Percentiles rank a stretch among this genome's conserved stretches.
phyloP scores from a whole-genome alignment of 2,329 filamentous ascomycete genomes.

The Fusarium nygamai region DNA sequence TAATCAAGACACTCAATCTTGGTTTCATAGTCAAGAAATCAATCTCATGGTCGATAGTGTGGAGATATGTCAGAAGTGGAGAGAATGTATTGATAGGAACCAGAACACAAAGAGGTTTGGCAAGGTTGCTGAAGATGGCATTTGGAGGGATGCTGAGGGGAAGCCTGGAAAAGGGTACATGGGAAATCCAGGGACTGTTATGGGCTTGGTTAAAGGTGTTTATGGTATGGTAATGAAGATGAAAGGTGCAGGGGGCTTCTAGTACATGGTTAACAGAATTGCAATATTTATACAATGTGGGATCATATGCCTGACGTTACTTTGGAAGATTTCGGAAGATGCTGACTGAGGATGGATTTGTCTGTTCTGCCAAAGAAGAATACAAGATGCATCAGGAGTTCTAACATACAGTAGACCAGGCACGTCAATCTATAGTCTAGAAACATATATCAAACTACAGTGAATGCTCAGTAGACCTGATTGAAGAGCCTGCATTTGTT shows the following conservation, averaged over 20 bases:
- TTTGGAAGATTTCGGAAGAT: not conserved
- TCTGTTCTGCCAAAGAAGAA: not conserved
- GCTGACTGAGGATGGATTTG: not conserved
- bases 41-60: slow-evolving; percentile 78
- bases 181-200: slow-evolving; percentile 27
- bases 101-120: slow-evolving; percentile 74
- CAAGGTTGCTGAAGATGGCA: slow-evolving; percentile 38
- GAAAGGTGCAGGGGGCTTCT: slow-evolving; percentile 15
- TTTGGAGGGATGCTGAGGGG: slow-evolving; percentile 29
- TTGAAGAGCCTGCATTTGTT: not conserved
- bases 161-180: slow-evolving; percentile 28
- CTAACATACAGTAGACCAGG: rapidly evolving
- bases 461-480: not conserved
- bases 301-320: not conserved
- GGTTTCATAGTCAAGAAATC: slow-evolving; percentile 81
- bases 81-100: slow-evolving; percentile 68
- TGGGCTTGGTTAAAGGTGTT: slow-evolving; percentile 20
- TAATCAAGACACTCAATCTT: slow-evolving; percentile 84
- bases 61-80: slow-evolving; percentile 70
- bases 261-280: not conserved
- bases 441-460: rapidly evolving
- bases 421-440: rapidly evolving
- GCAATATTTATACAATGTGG: too few species aligned
- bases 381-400: not conserved
- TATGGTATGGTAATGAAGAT: slow-evolving; percentile 28